Conservation (phyloP, 192 early-diverging fungal genomes). For the Spizellomyces sp. region DNA sequence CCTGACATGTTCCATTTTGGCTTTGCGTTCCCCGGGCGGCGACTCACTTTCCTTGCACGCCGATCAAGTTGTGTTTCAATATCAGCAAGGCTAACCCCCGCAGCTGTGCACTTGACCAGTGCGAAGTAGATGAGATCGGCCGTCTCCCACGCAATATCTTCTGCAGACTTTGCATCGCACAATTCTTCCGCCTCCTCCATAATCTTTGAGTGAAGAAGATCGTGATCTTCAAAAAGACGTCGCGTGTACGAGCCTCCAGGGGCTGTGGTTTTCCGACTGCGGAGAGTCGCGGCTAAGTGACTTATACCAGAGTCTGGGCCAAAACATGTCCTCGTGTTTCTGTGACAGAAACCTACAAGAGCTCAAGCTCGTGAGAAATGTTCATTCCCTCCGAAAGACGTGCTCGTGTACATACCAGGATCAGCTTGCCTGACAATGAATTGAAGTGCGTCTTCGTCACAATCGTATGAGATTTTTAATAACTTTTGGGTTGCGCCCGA, state of each 20-base stretch:
- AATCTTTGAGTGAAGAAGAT: slow-evolving; percentile 86
- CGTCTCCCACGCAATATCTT: slow-evolving; percentile 92
- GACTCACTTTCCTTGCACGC: slow-evolving; percentile 80
- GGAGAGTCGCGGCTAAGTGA: slow-evolving; percentile 70
- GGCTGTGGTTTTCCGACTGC: slow-evolving; percentile 68
- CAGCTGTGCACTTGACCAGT: slow-evolving; percentile 79
- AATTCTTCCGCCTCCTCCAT: slow-evolving; percentile 95
- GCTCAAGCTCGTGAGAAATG: neutral
- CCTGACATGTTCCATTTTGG: slow-evolving; percentile 45
- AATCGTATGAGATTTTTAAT: slow-evolving; percentile 78
- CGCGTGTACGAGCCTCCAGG: slow-evolving; percentile 91
- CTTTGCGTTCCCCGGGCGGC: slow-evolving; percentile 94
- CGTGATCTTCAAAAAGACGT: slow-evolving; percentile 81
- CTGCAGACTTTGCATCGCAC: slow-evolving; percentile 70
- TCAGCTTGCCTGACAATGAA: slow-evolving; percentile 87
- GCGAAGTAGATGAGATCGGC: slow-evolving; percentile 98
- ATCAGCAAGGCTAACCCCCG: slow-evolving; percentile 81
- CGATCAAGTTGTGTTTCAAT: slow-evolving; percentile 85
- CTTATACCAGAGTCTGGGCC: slow-evolving; percentile 76
- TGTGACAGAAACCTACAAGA: slow-evolving; percentile 85
- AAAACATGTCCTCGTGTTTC: slow-evolving; percentile 90
- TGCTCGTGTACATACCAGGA: slow-evolving; percentile 44
- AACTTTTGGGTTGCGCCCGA: slow-evolving; percentile 94
- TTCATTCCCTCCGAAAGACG: too few species aligned
- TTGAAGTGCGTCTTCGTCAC: slow-evolving; percentile 85